Conservation (phyloP, 2,329 filamentous ascomycete genomes). For the Sporothrix humicola region DNA sequence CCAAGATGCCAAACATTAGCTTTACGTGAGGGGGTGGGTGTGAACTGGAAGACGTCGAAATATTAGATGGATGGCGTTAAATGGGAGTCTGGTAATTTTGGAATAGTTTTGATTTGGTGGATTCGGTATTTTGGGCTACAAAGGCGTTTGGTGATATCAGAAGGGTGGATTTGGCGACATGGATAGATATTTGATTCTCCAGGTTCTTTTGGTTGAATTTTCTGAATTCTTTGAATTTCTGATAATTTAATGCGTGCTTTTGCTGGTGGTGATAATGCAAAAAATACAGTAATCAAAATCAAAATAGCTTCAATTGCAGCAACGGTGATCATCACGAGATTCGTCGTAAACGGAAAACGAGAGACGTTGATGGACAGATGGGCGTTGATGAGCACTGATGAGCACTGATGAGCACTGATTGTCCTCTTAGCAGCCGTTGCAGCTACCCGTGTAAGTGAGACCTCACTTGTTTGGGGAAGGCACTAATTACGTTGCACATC, state of each 20-base stretch:
- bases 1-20: conserved; percentile 40
- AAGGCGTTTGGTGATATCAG: not conserved
- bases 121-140: not conserved
- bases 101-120: not conserved
- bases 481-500: conserved; percentile 2
- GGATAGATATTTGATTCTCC: not conserved
- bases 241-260: not conserved
- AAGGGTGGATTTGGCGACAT: not conserved
- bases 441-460: not conserved
- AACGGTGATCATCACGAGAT: not conserved
- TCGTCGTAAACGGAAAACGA: not conserved
- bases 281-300: not conserved
- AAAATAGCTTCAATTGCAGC: not conserved
- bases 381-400: not conserved
- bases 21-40: not conserved
- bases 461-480: not conserved
- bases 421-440: conserved; percentile 21
- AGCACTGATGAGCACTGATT: not conserved
- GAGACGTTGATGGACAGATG: not conserved
- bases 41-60: no score
- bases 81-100: not conserved
- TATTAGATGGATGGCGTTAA: not conserved
- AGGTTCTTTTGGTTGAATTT: no score
- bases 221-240: not conserved
- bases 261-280: not conserved